Conservation (phyloP, 2,329 filamentous ascomycete genomes). For the Mycosphaerella sp. region DNA sequence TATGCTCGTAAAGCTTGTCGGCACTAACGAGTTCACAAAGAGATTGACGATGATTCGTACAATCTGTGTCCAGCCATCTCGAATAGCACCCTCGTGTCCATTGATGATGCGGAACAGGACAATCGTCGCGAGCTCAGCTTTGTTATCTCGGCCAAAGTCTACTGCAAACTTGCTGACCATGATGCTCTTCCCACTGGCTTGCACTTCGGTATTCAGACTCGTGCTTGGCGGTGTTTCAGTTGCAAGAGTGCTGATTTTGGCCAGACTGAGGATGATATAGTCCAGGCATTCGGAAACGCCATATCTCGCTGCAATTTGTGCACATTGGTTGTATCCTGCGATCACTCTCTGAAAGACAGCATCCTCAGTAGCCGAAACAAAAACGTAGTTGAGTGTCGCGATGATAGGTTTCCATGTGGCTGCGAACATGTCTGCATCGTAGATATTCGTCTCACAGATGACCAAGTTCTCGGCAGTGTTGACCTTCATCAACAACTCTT, state of each 20-base stretch:
- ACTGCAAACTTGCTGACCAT: slow-evolving; percentile 99
- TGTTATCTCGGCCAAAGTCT: slow-evolving; percentile 87
- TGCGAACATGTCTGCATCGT: slow-evolving; percentile 95
- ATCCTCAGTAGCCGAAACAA: slow-evolving; percentile 97
- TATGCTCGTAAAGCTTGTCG: slow-evolving; percentile 64
- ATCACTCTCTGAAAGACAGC: slow-evolving; percentile 90
- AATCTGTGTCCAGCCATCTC: slow-evolving; percentile 74
- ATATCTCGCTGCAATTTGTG: slow-evolving; percentile 82
- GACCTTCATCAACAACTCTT: slow-evolving; percentile 82
- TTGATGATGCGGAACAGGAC: slow-evolving; percentile 91
- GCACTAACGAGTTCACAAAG: slow-evolving; percentile 89
- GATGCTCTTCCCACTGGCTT: slow-evolving; percentile 75
- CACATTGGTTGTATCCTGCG: slow-evolving; percentile 92
- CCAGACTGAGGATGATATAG: slow-evolving; percentile 83
- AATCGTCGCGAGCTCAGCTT: slow-evolving; percentile 86
- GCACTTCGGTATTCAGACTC: slow-evolving; percentile 86
- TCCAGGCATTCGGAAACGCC: slow-evolving; percentile 79
- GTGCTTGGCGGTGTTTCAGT: slow-evolving; percentile 73
- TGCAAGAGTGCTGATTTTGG: slow-evolving; percentile 82
- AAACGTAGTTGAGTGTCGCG: slow-evolving; percentile 92
- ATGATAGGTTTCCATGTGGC: slow-evolving; percentile 94
- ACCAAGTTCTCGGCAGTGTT: slow-evolving; percentile 66
- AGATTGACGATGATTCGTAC: slow-evolving; percentile 90
- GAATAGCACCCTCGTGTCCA: slow-evolving; percentile 71
- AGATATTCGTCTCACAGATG: slow-evolving; percentile 85